Percentiles rank a stretch among this genome's conserved stretches.
These are phyloP conservation scores for Alectoria sarmentosa DNA, from an alignment of 495 filamentous ascomycete species.

Conservation along the genomic window DNA sequence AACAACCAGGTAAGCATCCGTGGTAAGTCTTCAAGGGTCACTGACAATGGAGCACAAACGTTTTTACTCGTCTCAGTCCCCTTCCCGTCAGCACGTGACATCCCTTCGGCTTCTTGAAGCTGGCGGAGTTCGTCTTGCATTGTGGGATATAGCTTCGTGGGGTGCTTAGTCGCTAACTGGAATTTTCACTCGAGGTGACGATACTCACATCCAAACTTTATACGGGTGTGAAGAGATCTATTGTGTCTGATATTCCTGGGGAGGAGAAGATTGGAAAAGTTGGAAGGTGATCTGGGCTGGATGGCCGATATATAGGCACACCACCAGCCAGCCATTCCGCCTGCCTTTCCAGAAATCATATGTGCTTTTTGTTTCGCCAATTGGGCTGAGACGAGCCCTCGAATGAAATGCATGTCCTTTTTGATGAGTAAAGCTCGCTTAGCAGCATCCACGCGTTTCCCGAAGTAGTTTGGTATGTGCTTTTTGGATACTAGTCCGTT, in stretches of 20 bases:
- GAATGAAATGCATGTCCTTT: background rate
- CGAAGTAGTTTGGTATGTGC: conserved; percentile 1
- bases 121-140: too few species aligned
- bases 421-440: conserved; percentile 3
- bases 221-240: background rate
- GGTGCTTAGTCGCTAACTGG: too few species aligned
- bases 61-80: too few species aligned
- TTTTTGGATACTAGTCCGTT: conserved; percentile 1
- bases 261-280: background rate
- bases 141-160: too few species aligned
- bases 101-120: too few species aligned
- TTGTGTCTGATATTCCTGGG: background rate
- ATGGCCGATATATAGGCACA: background rate
- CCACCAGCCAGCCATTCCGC: background rate
- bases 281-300: background rate
- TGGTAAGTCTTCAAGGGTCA: too few species aligned
- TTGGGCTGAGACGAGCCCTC: background rate
- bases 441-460: background rate
- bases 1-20: too few species aligned
- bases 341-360: background rate
- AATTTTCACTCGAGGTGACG: too few species aligned
- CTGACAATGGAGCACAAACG: too few species aligned
- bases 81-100: too few species aligned
- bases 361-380: conserved; percentile 1
- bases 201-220: too few species aligned